Conservation (phyloP, 164 flowering plant species). For the Nelumbo lutea region DNA sequence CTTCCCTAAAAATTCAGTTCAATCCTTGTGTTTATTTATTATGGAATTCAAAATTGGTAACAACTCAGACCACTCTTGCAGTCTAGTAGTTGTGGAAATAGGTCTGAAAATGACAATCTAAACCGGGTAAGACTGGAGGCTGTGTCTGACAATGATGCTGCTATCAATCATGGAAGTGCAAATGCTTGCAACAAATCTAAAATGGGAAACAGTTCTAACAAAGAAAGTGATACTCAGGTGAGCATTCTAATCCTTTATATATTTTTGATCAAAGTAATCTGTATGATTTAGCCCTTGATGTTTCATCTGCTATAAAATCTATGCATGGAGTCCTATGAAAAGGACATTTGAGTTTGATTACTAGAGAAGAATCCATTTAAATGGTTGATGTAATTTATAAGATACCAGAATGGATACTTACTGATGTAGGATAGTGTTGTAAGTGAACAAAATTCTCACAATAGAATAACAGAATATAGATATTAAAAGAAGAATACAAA, state of each 20-base stretch:
- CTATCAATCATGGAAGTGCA: slow-evolving; percentile 26
- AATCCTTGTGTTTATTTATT: neutral
- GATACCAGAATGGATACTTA: no score
- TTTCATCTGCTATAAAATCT: neutral
- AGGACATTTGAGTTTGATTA: neutral
- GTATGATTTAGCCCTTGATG: neutral
- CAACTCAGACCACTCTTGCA: slow-evolving; percentile 7
- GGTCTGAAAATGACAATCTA: slow-evolving; percentile 19
- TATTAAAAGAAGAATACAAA: no score
- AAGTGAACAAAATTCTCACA: no score
- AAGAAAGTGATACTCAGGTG: slow-evolving; percentile 38
- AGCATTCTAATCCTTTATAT: slow-evolving; percentile 1
- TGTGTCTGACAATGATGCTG: slow-evolving; percentile 24
- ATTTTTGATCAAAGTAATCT: neutral
- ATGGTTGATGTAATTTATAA: no score
- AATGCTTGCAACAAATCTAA: slow-evolving; percentile 19
- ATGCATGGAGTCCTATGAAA: neutral
- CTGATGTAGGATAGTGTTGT: no score
- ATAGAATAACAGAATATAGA: no score
- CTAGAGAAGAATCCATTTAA: no score
- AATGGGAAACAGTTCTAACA: slow-evolving; percentile 23
- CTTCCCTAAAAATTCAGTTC: neutral
- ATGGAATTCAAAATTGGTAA: neutral
- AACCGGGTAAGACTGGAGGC: slow-evolving; percentile 16
- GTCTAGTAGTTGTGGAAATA: slow-evolving; percentile 17